Evolutionary conservation across 2,329 filamentous ascomycete species (phyloP).

Genomic region (Exophiala spinifera): DNA sequence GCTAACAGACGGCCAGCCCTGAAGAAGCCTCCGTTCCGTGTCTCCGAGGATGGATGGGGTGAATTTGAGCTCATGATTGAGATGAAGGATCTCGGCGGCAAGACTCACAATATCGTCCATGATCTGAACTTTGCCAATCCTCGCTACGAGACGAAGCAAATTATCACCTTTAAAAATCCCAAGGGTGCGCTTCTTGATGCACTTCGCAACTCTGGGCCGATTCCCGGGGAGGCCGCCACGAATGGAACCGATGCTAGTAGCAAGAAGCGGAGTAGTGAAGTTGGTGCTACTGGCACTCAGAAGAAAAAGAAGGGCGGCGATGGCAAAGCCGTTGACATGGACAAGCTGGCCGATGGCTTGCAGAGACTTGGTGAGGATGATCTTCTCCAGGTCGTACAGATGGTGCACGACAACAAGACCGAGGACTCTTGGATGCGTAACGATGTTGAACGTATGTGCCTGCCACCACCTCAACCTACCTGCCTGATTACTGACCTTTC

Average conservation of each 20-base stretch:
- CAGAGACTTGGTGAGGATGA: slow-evolving; percentile 91
- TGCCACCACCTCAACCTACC: slow-evolving; percentile 4
- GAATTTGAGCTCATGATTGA: slow-evolving; percentile 95
- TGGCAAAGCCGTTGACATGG: slow-evolving; percentile 73
- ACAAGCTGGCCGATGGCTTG: slow-evolving; percentile 91
- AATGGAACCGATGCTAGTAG: slow-evolving; percentile 55
- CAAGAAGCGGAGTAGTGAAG: slow-evolving; percentile 52
- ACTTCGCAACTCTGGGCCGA: slow-evolving; percentile 78
- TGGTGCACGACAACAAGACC: slow-evolving; percentile 96
- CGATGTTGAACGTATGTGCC: slow-evolving; percentile 79
- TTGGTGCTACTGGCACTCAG: slow-evolving; percentile 58
- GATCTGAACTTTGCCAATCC: slow-evolving; percentile 86
- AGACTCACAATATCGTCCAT: slow-evolving; percentile 78
- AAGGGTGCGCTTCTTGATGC: slow-evolving; percentile 69
- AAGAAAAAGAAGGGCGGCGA: slow-evolving; percentile 68
- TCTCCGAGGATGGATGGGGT: slow-evolving; percentile 94
- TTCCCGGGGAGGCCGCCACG: slow-evolving; percentile 65
- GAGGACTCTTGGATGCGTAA: slow-evolving; percentile 96
- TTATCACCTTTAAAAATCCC: slow-evolving; percentile 77
- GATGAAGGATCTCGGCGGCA: slow-evolving; percentile 71
- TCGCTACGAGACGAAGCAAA: slow-evolving; percentile 78
- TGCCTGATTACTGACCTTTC: slow-evolving; percentile 25
- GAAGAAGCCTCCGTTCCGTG: slow-evolving; percentile 80
- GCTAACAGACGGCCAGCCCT: slow-evolving; percentile 55
- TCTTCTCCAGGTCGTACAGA: slow-evolving; percentile 87